Evolutionary conservation across 306 rosid genomes (phyloP).

Genomic region (Arachis hypogaea): DNA sequence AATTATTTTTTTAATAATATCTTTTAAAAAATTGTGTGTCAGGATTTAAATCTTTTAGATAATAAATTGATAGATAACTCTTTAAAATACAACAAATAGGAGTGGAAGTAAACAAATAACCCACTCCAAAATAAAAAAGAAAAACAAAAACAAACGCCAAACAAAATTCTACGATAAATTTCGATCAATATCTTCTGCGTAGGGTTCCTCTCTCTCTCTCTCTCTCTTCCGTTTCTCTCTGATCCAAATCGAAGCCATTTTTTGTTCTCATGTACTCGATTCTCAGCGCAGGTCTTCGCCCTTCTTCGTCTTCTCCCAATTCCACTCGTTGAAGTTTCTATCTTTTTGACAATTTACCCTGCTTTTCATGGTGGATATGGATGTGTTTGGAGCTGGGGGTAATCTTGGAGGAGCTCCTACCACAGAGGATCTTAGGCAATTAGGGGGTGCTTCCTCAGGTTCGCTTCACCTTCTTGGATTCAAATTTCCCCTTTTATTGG

Average conservation of each 20-base stretch:
- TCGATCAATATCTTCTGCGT: constrained; percentile 34
- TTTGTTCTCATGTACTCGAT: neutral
- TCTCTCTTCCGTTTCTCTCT: neutral
- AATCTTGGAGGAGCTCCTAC: neutral
- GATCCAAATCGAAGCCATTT: constrained; percentile 31
- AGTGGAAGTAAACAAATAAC: no score
- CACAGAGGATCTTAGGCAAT: constrained; percentile 34
- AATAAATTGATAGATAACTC: no score
- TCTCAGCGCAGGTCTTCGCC: neutral
- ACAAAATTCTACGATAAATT: no score
- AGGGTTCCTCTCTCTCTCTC: constrained; percentile 52
- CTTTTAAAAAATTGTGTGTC: no score
- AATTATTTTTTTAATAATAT: no score
- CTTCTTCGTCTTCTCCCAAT: constrained; percentile 6
- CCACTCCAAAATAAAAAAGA: no score
- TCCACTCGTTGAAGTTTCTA: neutral
- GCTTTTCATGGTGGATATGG: constrained; percentile 52
- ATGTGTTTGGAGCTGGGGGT: constrained; percentile 56
- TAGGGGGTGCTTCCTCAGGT: constrained; percentile 40
- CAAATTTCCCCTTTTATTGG: neutral
- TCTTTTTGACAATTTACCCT: neutral
- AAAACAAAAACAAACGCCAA: no score
- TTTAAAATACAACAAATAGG: no score
- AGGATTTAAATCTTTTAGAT: no score
- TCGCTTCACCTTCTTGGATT: constrained; percentile 3